phyloP scores from a whole-genome alignment of 371 early-diverging fungal species.

The Saksenaea oblongispora region DNA sequence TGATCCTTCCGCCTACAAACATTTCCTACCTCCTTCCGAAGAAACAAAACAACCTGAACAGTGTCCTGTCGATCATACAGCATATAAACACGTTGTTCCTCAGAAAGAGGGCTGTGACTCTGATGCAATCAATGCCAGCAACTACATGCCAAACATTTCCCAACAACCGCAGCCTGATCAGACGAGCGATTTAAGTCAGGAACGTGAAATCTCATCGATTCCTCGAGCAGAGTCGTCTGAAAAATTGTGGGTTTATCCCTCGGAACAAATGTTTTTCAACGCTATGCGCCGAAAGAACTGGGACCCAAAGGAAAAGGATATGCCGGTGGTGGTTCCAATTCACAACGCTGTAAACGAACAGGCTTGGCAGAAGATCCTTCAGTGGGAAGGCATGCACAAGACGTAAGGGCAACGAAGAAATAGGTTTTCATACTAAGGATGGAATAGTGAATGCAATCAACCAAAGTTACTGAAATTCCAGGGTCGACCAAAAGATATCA shows the following conservation, averaged over 20 bases:
- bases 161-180: constrained; percentile 68
- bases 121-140: constrained; percentile 62
- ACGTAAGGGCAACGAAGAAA: constrained; percentile 45
- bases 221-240: constrained; percentile 62
- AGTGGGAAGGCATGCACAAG: constrained; percentile 80
- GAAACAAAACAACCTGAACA: constrained; percentile 19
- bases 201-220: constrained; percentile 73
- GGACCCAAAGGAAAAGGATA: constrained; percentile 72
- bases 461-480: constrained; percentile 83
- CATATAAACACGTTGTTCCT: constrained; percentile 44
- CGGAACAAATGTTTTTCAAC: constrained; percentile 92
- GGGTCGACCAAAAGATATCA: constrained; percentile 83
- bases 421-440: background rate
- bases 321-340: constrained; percentile 49
- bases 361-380: constrained; percentile 88
- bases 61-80: constrained; percentile 54
- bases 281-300: constrained; percentile 93
- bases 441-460: constrained; percentile 56
- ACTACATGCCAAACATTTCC: constrained; percentile 76
- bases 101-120: constrained; percentile 48
- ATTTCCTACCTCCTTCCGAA: constrained; percentile 39
- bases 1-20: constrained; percentile 53
- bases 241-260: constrained; percentile 93
- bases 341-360: constrained; percentile 90
- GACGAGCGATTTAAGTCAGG: constrained; percentile 48